Evolutionary conservation across 192 early-diverging fungal genomes (phyloP).

Genomic region (Linnemannia elongata): DNA sequence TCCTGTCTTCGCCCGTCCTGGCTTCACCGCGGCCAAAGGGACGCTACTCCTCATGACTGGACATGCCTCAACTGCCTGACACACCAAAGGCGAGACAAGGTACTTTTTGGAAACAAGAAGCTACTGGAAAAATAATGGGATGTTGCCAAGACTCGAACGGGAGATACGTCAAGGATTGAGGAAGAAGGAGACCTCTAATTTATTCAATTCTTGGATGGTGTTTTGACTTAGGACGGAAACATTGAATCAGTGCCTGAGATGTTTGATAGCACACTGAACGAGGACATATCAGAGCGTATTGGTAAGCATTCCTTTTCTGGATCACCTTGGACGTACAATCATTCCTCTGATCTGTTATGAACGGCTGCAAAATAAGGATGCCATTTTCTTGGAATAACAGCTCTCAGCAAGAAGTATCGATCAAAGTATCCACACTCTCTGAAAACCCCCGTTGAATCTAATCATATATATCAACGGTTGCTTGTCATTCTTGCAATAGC

Average conservation of each 20-base stretch:
- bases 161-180: no score
- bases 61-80: constrained; percentile 45
- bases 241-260: constrained; percentile 50
- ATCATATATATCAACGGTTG: no score
- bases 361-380: not conserved
- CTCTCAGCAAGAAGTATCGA: no score
- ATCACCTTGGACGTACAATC: not conserved
- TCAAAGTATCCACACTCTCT: no score
- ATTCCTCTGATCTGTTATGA: not conserved
- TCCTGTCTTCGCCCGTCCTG: constrained; percentile 30
- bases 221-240: constrained; percentile 34
- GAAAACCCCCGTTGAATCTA: no score
- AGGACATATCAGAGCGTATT: constrained; percentile 24
- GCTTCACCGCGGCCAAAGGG: constrained; percentile 33
- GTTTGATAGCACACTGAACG: constrained; percentile 42
- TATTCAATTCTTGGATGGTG: not conserved
- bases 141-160: not conserved
- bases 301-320: constrained; percentile 4
- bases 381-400: not conserved
- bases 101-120: not conserved
- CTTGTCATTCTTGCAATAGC: not conserved
- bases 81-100: constrained; percentile 38
- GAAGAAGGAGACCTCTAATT: no score
- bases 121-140: not conserved
- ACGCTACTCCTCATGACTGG: constrained; percentile 37